Percentiles rank a stretch among this genome's conserved stretches.
Conservation (phyloP, 768 basidiomycete genomes). For the Pisolithus albus region DNA sequence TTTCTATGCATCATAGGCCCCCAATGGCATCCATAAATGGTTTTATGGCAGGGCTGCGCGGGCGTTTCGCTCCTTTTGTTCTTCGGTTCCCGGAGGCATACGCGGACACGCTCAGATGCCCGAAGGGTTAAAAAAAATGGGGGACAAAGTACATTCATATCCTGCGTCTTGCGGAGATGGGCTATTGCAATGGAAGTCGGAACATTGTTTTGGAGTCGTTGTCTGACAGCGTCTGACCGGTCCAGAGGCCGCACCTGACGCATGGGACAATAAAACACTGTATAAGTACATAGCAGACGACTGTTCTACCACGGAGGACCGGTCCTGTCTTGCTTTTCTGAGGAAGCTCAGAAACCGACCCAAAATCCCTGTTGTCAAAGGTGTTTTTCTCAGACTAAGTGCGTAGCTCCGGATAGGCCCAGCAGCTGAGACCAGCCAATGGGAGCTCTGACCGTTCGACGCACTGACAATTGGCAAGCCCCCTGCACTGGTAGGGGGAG, state of each 20-base stretch:
- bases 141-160: neutral
- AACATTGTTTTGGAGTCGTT: neutral
- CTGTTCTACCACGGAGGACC: slow-evolving; percentile 2
- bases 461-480: too few species aligned
- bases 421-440: too few species aligned
- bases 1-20: too few species aligned
- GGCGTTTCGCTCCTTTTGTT: neutral
- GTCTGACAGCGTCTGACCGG: neutral
- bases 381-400: too few species aligned
- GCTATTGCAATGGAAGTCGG: neutral
- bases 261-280: neutral
- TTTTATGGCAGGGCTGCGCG: neutral
- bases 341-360: neutral
- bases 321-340: slow-evolving; percentile 7
- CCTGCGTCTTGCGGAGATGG: neutral
- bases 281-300: slow-evolving; percentile 1
- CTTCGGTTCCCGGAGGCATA: neutral
- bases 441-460: too few species aligned
- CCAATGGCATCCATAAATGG: neutral
- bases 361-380: too few species aligned
- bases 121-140: neutral
- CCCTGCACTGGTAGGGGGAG: too few species aligned
- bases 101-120: neutral
- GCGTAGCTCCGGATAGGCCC: too few species aligned
- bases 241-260: neutral